Base-by-base conservation (phyloP, 2,329 filamentous ascomycete genomes). In the Mycogone perniciosa region DNA sequence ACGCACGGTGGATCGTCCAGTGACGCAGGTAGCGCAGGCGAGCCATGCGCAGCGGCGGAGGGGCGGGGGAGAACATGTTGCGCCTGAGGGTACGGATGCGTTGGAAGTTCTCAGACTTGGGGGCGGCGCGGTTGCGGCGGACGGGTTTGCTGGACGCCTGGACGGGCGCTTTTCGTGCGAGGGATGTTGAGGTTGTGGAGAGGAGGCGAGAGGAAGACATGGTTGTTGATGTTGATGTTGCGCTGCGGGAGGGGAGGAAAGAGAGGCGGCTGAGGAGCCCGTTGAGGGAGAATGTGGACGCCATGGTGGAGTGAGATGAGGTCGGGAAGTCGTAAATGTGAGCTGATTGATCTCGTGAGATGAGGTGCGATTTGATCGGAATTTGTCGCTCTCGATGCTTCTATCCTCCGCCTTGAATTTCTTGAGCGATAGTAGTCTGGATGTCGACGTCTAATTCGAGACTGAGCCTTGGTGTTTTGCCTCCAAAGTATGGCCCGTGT, bases 1-100 rank as follows among this genome's bases (percentile, higher is more conserved):
- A 97, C 26, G 92, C 92, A 61, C 93, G 90, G 76, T 97, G 91
- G 70, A 99, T 97, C 46, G 93, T 97, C 93, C 93, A 99, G 77
- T 99, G 93, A 43, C 93, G 88, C 57, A 99, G 83, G 70, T 84
- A 81, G 51, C 93, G 85, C 69, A 86, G 87, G 60, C 92, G 89
- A 38, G 83, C 89, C 80, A 97, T 91, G 62, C 89, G 86, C 57
- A 99, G 81, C 1, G 93, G 91, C 0, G 80, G 72, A 5, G 78
- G 79, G 1, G 75, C 72, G n/a, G 65, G 67, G 31, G 74, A 73
- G 59, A 76, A 75, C 66, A 76, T 74, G 55, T 76, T 74, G 46
- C 69, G 62, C 52, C 69, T 71, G 52, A 78, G 67, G 52, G 71
- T 73, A 45, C 64, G 57, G 60, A 78, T 70, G 56, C 72, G 71